phyloP scores from a whole-genome alignment of 2,329 filamentous ascomycete genomes.

The Talaromyces atroroseus region DNA sequence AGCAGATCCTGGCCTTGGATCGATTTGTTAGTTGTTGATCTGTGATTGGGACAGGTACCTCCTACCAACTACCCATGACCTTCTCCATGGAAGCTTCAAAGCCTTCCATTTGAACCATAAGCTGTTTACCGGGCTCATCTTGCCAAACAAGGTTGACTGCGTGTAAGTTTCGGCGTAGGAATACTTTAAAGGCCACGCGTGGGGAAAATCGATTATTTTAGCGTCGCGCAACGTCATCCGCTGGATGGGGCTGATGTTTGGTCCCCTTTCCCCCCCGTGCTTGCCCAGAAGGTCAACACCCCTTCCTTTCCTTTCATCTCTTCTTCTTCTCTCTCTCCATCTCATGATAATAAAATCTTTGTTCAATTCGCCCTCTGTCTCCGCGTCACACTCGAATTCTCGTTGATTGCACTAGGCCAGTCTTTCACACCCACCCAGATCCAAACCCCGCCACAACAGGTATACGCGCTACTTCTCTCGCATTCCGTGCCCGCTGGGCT shows the following conservation, averaged over 20 bases:
- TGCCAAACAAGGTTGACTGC: background rate
- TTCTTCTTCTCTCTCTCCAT: constrained; percentile 4
- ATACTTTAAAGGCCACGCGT: no score
- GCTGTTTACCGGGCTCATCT: constrained; percentile 38
- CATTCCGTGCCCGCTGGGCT: background rate
- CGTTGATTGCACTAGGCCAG: background rate
- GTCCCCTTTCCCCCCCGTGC: no score
- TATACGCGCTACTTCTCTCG: background rate
- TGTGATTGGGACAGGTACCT: background rate
- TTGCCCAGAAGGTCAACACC: no score
- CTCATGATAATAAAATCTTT: background rate
- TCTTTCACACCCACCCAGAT: background rate
- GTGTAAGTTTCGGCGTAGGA: no score
- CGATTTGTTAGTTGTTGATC: background rate
- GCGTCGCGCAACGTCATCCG: constrained; percentile 7
- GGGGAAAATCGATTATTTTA: constrained; percentile 1
- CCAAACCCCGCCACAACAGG: constrained; percentile 7
- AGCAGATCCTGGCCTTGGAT: constrained; percentile 53
- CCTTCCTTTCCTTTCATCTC: constrained; percentile 10
- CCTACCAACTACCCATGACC: constrained; percentile 53
- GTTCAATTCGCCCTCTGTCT: background rate
- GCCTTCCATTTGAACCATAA: constrained; percentile 61
- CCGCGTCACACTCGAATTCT: background rate
- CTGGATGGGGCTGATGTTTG: background rate
- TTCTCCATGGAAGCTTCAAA: constrained; percentile 57